phyloP scores from a whole-genome alignment of 176 grass and related monocot genomes.

The Carex parvula region DNA sequence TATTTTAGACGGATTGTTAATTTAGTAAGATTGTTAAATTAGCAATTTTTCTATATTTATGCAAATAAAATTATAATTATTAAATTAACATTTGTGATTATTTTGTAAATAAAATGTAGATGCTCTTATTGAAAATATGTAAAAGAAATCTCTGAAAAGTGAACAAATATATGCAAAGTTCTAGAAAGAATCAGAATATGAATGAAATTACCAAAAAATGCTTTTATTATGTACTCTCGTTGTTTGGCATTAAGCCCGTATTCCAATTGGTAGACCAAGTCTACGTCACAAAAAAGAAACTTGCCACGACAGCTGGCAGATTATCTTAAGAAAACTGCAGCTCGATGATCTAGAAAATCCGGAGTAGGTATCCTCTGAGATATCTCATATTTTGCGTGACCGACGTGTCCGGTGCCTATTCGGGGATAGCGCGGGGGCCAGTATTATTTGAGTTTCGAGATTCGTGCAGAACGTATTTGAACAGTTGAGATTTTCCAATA shows the following conservation, averaged over 20 bases:
- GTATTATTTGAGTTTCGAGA: too few species aligned
- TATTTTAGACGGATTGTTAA: too few species aligned
- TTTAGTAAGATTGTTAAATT: too few species aligned
- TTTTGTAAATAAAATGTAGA: neutral
- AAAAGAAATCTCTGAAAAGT: neutral
- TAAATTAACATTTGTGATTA: neutral
- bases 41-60: too few species aligned
- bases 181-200: slow-evolving; percentile 1
- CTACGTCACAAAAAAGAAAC: neutral
- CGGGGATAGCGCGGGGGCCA: too few species aligned
- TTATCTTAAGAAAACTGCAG: slow-evolving; percentile 9
- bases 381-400: too few species aligned
- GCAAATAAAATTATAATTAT: too few species aligned
- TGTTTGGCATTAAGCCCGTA: neutral
- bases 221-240: neutral
- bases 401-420: too few species aligned
- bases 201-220: neutral
- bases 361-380: too few species aligned
- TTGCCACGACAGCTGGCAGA: slow-evolving; percentile 3
- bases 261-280: neutral
- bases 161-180: neutral
- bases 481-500: too few species aligned
- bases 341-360: neutral
- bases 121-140: too few species aligned
- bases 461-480: too few species aligned